phyloP scores from a whole-genome alignment of 108 stramenopile genomes.

The Conticribra guillardii region DNA sequence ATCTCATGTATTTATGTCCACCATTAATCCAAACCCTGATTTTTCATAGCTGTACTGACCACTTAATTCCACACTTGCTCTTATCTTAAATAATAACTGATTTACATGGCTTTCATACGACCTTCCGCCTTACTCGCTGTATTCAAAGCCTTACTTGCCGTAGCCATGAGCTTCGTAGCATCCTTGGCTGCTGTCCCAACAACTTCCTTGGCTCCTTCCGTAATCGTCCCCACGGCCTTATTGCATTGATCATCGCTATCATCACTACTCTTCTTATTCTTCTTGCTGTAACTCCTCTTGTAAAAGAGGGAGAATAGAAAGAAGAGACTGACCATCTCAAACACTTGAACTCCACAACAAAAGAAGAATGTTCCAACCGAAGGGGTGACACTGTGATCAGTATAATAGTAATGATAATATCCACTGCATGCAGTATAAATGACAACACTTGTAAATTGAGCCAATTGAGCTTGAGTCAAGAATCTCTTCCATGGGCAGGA shows the following conservation, averaged over 20 bases:
- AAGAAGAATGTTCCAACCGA: slow-evolving; percentile 49
- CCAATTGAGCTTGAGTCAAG: slow-evolving; percentile 92
- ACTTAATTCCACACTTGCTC: no score
- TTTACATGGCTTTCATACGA: no score
- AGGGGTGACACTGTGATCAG: slow-evolving; percentile 43
- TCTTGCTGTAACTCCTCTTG: slow-evolving; percentile 75
- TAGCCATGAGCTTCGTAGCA: slow-evolving; percentile 47
- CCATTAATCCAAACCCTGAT: no score
- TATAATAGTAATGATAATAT: slow-evolving; percentile 41
- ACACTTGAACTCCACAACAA: slow-evolving; percentile 66
- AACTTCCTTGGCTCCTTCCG: slow-evolving; percentile 39
- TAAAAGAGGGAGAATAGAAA: slow-evolving; percentile 81
- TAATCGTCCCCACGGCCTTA: slow-evolving; percentile 52
- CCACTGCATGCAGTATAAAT: slow-evolving; percentile 64
- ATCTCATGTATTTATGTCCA: no score
- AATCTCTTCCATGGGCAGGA: slow-evolving; percentile 92
- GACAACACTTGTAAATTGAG: slow-evolving; percentile 96
- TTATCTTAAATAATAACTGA: no score
- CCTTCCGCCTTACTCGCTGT: slow-evolving; percentile 8
- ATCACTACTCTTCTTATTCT: slow-evolving; percentile 22
- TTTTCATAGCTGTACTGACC: no score
- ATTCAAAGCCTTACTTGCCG: slow-evolving; percentile 43
- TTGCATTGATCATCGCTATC: slow-evolving; percentile 51
- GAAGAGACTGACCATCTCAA: slow-evolving; percentile 91
- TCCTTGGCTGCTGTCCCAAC: slow-evolving; percentile 49